These are phyloP conservation scores for Carpinus fangiana DNA, from an alignment of 306 rosid genomes.

Conservation along the genomic window DNA sequence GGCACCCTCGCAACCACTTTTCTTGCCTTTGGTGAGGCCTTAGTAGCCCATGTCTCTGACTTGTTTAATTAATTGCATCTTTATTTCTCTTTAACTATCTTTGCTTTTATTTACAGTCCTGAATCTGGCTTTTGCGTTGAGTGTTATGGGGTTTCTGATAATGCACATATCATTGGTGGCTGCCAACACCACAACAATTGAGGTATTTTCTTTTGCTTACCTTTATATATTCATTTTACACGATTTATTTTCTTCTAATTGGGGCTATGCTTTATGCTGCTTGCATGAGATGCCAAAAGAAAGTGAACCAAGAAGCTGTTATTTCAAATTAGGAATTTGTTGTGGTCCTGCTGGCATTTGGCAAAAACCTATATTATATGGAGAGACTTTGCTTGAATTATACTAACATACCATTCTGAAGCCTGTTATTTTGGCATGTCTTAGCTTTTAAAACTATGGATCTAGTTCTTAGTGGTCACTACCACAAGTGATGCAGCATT, in stretches of 20 bases:
- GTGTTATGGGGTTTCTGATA: conserved; percentile 90
- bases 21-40: conserved; percentile 83
- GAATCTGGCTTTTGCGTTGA: conserved; percentile 90
- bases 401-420: not conserved
- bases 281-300: conserved; percentile 2
- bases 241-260: not conserved
- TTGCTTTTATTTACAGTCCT: conserved; percentile 56
- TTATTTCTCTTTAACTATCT: conserved; percentile 28
- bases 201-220: conserved; percentile 49
- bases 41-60: conserved; percentile 7
- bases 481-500: conserved; percentile 15
- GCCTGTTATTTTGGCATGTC: not conserved
- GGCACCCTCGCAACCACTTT: conserved; percentile 97
- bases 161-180: conserved; percentile 93
- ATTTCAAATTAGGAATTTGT: not conserved
- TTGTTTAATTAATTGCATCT: conserved; percentile 18
- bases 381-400: not conserved
- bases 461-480: not conserved
- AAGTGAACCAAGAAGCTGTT: not conserved
- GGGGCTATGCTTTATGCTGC: not conserved
- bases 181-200: conserved; percentile 90
- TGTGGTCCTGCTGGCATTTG: not conserved
- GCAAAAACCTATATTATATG: not conserved
- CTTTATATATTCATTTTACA: not conserved
- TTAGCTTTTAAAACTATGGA: not conserved